Conservation (phyloP, 2,329 filamentous ascomycete genomes). For the Amylocarpus encephaloides region DNA sequence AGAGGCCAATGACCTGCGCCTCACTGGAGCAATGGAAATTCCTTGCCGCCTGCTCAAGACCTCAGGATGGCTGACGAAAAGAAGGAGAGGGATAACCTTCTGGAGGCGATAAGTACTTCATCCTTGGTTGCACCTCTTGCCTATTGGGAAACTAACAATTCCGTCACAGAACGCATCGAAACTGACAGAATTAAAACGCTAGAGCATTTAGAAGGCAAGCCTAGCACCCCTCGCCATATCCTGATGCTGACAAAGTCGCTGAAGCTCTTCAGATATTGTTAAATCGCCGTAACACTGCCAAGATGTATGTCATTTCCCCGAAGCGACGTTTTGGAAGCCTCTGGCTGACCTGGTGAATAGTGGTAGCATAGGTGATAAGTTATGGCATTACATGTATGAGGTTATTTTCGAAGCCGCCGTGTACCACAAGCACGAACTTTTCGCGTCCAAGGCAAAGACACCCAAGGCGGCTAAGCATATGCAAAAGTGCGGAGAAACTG, state of each 20-base stretch:
- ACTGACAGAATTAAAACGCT: too few species aligned
- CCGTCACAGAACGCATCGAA: too few species aligned
- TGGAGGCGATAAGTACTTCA: not conserved
- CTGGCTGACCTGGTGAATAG: conserved; percentile 7
- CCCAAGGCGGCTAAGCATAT: conserved; percentile 50
- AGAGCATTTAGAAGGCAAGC: too few species aligned
- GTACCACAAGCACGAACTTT: conserved; percentile 60
- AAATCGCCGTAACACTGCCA: conserved; percentile 22
- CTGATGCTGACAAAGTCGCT: not conserved
- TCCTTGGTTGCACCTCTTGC: too few species aligned
- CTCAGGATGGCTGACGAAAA: not conserved
- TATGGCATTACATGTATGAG: conserved; percentile 78
- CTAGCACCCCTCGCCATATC: too few species aligned
- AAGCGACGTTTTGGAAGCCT: not conserved
- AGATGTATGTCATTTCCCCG: conserved; percentile 20
- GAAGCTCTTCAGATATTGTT: conserved; percentile 29
- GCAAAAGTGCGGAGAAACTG: conserved; percentile 59
- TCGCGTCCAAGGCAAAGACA: conserved; percentile 44
- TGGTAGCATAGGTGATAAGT: conserved; percentile 59
- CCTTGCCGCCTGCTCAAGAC: not conserved
- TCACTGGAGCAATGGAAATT: too few species aligned
- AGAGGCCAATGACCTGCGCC: too few species aligned
- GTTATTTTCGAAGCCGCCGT: conserved; percentile 65
- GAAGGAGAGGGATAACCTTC: not conserved
- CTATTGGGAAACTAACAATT: too few species aligned